Base-by-base conservation (phyloP, 1,284 basidiomycete species). In the Cryptococcus amylolentus region DNA sequence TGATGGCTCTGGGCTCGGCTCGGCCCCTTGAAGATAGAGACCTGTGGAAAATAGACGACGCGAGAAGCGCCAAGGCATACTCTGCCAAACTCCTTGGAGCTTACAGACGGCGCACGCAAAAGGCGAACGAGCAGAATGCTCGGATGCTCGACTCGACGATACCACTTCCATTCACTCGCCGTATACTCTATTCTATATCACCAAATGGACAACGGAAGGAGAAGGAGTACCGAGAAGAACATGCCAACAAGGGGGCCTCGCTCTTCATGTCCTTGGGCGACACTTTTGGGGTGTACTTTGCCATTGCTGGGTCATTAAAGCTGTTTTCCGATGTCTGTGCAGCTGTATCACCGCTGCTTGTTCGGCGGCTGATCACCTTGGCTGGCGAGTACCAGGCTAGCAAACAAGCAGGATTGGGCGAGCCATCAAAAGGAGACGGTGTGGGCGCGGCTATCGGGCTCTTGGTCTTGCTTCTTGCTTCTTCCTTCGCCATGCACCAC, bases 11-110 rank as follows among this genome's bases (percentile, higher is more conserved):
- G 0, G 81, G 80, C 13, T 77, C 80, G 9, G 82, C 84, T 13
- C 83, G 91, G 5, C 87, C 91, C 1, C 81, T 95, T 5, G 87
- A 92, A 71, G 84, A 86, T 0, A 79, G 86, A 0, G 92, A 96
- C 75, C 80, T 95, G n/a, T 94, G 87, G 82, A 87, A 84, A 70
- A 84, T 94, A 43, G 85, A 86, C 59, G 69, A 73, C 2, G 66
- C 66, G 5, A 69, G 78, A 48, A 82, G 84, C 47, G 78, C 85
- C 13, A 83, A 83, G 20, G 79, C 78, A 14, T 83, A 91, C 47
- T 86, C 88, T 1, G 78, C 83, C 7, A 78, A 78, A 40, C 87
- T 96, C 38, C 77, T 81, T 28, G 75, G 73, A 1, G 86, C 86
- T 1, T 93, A 88, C 73, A 83, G 86, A 40, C 75, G 78, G 14